These are phyloP conservation scores for Geotrichum restrictum DNA, from an alignment of 1,139 yeast genomes.

Conservation along the genomic window DNA sequence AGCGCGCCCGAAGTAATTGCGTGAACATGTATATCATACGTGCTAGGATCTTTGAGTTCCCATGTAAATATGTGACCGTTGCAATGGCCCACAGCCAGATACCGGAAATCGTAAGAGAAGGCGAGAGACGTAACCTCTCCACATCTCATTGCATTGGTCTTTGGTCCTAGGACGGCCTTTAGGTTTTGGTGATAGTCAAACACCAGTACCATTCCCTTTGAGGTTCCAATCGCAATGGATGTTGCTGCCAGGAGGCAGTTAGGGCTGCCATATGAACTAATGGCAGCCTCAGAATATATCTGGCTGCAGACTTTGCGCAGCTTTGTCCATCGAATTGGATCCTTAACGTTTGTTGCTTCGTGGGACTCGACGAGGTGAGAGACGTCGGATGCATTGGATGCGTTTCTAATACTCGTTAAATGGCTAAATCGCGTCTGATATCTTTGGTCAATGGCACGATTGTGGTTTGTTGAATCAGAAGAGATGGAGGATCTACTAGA, in stretches of 20 bases:
- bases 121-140: conserved; percentile 49
- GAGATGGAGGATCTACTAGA: neutral
- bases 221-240: conserved; percentile 59
- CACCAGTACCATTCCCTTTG: conserved; percentile 53
- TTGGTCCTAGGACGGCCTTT: conserved; percentile 41
- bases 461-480: neutral
- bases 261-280: conserved; percentile 48
- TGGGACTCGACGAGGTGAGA: conserved; percentile 15
- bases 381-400: conserved; percentile 8
- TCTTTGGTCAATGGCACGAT: conserved; percentile 28
- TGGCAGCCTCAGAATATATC: conserved; percentile 41
- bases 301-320: conserved; percentile 43
- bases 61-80: conserved; percentile 48
- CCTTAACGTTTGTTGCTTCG: conserved; percentile 27
- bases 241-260: conserved; percentile 48
- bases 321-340: conserved; percentile 44
- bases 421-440: conserved; percentile 31
- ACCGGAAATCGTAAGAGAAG: conserved; percentile 50
- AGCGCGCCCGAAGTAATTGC: conserved; percentile 32
- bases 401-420: neutral
- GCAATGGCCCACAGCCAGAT: conserved; percentile 46
- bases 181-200: conserved; percentile 62
- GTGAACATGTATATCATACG: conserved; percentile 36
- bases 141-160: conserved; percentile 30
- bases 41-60: conserved; percentile 41